phyloP scores from a whole-genome alignment of 2,329 filamentous ascomycete genomes.

The Trichophyton mentagrophytes region DNA sequence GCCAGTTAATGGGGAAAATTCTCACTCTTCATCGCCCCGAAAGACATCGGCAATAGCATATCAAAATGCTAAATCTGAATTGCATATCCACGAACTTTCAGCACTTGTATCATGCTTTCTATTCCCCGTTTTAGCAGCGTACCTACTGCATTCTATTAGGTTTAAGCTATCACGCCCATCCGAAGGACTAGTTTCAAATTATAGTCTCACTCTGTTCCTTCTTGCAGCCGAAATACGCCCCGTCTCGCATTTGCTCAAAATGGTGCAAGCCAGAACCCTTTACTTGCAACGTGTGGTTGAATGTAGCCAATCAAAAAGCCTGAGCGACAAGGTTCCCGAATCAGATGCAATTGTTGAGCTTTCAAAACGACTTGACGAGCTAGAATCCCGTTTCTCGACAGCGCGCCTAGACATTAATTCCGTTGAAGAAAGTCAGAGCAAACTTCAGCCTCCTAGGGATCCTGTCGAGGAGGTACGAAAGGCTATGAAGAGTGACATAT shows the following conservation, averaged over 20 bases:
- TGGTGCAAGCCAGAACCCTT: constrained; percentile 66
- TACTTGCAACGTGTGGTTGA: constrained; percentile 63
- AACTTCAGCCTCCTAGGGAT: constrained; percentile 19
- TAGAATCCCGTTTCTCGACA: constrained; percentile 47
- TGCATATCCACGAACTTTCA: constrained; percentile 60
- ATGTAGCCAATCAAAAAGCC: constrained; percentile 21
- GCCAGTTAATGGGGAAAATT: neutral
- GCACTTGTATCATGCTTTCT: constrained; percentile 69
- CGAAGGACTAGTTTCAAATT: constrained; percentile 79
- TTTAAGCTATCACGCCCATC: constrained; percentile 69
- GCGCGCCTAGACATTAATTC: neutral
- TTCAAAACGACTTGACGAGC: constrained; percentile 51
- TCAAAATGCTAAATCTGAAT: constrained; percentile 43
- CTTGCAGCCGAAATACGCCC: constrained; percentile 77
- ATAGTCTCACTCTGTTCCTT: constrained; percentile 83
- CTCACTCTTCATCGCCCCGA: constrained; percentile 5
- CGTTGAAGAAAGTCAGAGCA: neutral
- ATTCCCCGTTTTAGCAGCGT: constrained; percentile 67
- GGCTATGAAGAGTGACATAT: constrained; percentile 50
- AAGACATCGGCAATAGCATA: constrained; percentile 14
- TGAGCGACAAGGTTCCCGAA: constrained; percentile 16
- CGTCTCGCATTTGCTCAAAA: constrained; percentile 64
- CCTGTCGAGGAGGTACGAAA: constrained; percentile 4
- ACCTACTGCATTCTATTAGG: constrained; percentile 68
- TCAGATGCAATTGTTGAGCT: constrained; percentile 41